These are phyloP conservation scores for Sporothrix variecibatus DNA, from an alignment of 2,329 filamentous ascomycete species.

Conservation along the genomic window DNA sequence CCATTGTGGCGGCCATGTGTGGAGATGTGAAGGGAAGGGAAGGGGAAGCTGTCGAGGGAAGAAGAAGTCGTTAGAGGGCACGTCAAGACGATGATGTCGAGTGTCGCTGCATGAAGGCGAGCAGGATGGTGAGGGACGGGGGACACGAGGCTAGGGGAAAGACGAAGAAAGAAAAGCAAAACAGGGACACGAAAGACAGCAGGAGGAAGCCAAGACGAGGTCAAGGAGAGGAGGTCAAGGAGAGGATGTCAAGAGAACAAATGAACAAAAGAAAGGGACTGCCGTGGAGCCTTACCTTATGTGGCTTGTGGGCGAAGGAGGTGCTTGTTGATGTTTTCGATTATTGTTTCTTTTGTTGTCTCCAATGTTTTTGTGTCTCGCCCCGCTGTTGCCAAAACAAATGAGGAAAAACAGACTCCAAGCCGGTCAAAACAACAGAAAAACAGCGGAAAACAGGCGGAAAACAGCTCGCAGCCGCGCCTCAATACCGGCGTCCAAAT, in stretches of 20 bases:
- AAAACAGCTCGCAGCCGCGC: constrained; percentile 18
- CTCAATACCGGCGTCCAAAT: constrained; percentile 16
- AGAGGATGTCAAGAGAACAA: not conserved
- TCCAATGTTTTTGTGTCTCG: constrained; percentile 22
- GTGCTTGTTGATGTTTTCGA: constrained; percentile 27
- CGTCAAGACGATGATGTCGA: not conserved
- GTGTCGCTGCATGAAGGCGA: constrained; percentile 9
- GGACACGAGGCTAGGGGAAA: not conserved
- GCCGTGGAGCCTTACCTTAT: constrained; percentile 25
- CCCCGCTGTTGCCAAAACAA: constrained; percentile 26
- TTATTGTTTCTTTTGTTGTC: constrained; percentile 1
- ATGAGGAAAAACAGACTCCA: constrained; percentile 6
- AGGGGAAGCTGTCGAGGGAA: not conserved
- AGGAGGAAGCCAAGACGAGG: not conserved
- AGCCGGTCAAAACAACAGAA: constrained; percentile 24
- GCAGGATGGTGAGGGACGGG: constrained; percentile 1
- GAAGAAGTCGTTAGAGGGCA: not conserved
- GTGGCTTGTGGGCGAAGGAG: constrained; percentile 18
- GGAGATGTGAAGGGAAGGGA: not conserved
- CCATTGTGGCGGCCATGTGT: constrained; percentile 34
- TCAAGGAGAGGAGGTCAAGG: not conserved
- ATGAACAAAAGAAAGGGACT: constrained; percentile 16
- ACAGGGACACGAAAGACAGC: constrained; percentile 1
- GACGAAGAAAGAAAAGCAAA: not conserved
- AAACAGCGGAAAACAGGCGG: constrained; percentile 8